Conservation (phyloP, 768 basidiomycete genomes). For the Hebeloma cylindrosporum region DNA sequence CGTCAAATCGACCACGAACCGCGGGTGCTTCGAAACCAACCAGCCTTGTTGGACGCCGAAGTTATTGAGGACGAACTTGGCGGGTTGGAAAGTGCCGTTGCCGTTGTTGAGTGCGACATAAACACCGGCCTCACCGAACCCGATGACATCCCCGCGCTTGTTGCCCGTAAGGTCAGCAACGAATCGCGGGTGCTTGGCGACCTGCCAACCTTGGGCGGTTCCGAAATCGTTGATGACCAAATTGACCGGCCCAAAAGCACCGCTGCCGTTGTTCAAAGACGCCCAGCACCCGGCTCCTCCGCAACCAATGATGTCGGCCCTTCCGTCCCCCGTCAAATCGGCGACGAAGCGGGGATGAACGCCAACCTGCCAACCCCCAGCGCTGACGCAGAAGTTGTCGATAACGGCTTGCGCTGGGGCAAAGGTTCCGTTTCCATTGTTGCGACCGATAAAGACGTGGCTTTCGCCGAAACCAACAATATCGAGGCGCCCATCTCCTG, state of each 20-base stretch:
- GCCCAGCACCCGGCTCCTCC: background rate
- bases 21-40: background rate
- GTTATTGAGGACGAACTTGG: background rate
- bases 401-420: too few relatives aligned
- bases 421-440: background rate
- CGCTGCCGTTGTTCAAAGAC: conserved; percentile 6
- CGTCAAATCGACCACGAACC: too few relatives aligned
- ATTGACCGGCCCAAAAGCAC: background rate
- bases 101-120: conserved; percentile 8
- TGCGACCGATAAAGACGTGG: background rate
- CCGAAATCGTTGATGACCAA: conserved; percentile 2
- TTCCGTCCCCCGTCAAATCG: too few relatives aligned
- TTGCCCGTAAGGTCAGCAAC: conserved; percentile 10
- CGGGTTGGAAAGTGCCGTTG: conserved; percentile 6
- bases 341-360: too few relatives aligned
- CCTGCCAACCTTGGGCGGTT: background rate
- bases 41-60: background rate
- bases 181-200: conserved; percentile 1
- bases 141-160: conserved; percentile 2
- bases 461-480: background rate
- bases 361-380: too few relatives aligned
- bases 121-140: conserved; percentile 2
- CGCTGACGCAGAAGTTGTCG: too few relatives aligned
- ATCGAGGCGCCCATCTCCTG: background rate
- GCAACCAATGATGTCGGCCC: background rate